Percentiles rank a stretch among this genome's conserved stretches.
These are phyloP conservation scores for Neoboletus subvelutipes DNA, from an alignment of 768 basidiomycete species.

Conservation along the genomic window DNA sequence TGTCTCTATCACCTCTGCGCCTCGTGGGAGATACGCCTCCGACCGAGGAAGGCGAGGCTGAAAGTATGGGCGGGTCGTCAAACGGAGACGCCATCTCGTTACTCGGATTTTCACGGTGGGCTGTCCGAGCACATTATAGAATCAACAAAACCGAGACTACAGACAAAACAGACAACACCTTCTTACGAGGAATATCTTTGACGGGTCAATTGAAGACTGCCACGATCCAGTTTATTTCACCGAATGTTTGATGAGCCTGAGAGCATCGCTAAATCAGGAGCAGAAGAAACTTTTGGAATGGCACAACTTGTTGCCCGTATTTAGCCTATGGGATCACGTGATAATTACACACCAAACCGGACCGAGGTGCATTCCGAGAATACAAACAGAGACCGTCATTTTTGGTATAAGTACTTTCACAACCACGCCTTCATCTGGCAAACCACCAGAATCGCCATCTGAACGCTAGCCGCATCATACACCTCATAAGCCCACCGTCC, in stretches of 20 bases:
- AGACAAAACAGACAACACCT: slow-evolving; percentile 16
- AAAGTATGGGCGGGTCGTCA: slow-evolving; percentile 31
- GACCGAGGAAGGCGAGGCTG: slow-evolving; percentile 46
- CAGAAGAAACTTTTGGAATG: too few species aligned
- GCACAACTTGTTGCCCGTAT: not conserved
- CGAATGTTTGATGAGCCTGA: not conserved
- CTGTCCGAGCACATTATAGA: slow-evolving; percentile 1
- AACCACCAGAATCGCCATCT: slow-evolving; percentile 15
- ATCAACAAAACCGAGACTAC: not conserved
- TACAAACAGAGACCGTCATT: not conserved
- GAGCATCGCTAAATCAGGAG: not conserved
- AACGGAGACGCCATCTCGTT: slow-evolving; percentile 40
- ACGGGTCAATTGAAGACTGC: not conserved
- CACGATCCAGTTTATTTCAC: not conserved
- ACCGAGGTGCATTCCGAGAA: not conserved
- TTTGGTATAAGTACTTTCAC: not conserved
- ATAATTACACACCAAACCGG: not conserved
- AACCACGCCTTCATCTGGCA: slow-evolving; percentile 8
- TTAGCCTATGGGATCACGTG: slow-evolving; percentile 5
- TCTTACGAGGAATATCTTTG: not conserved
- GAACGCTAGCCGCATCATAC: slow-evolving; percentile 57
- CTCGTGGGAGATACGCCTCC: slow-evolving; percentile 40
- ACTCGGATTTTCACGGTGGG: not conserved
- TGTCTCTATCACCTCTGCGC: slow-evolving; percentile 33
- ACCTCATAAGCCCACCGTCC: slow-evolving; percentile 65